Conservation (phyloP, 139 green algal genomes). For the Tetradesmus obliquus region DNA sequence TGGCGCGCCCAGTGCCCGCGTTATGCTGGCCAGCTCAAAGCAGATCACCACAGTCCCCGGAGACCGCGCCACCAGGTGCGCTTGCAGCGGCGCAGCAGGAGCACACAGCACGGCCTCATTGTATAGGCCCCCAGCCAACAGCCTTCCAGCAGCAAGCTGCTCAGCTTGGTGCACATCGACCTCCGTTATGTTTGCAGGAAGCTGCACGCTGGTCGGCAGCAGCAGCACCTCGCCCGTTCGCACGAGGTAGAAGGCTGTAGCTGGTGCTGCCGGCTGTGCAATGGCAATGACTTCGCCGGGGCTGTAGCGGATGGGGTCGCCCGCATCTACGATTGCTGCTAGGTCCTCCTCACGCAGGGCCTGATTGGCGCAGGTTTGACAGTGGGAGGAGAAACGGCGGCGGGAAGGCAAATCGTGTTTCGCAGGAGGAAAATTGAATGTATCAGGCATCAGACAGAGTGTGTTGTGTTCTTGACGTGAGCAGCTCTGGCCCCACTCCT, state of each 20-base stretch:
- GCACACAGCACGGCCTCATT: conserved; percentile 58
- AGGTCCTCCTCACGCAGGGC: conserved; percentile 39
- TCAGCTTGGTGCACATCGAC: conserved; percentile 47
- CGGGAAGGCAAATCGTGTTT: too few relatives aligned
- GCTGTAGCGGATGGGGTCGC: conserved; percentile 35
- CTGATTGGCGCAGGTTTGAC: not conserved
- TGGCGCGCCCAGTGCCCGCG: not conserved
- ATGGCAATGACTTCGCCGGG: conserved; percentile 59
- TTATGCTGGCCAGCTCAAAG: conserved; percentile 43
- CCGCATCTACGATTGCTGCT: conserved; percentile 30
- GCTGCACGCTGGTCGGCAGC: conserved; percentile 50
- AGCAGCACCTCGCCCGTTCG: conserved; percentile 62
- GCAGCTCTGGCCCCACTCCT: too few relatives aligned
- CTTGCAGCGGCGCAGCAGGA: conserved; percentile 48
- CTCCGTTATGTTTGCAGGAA: conserved; percentile 43
- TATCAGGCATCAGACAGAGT: too few relatives aligned
- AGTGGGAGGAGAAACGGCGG: too few relatives aligned
- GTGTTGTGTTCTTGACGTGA: too few relatives aligned
- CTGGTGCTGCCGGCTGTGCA: conserved; percentile 31
- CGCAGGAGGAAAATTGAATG: too few relatives aligned
- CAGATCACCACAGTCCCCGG: conserved; percentile 43
- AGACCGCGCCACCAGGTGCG: conserved; percentile 52
- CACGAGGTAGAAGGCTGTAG: conserved; percentile 62
- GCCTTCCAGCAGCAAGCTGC: conserved; percentile 4
- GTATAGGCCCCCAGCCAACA: conserved; percentile 58